Conservation (phyloP, 176 grass and related monocot genomes). For the Juncus inflexus region DNA sequence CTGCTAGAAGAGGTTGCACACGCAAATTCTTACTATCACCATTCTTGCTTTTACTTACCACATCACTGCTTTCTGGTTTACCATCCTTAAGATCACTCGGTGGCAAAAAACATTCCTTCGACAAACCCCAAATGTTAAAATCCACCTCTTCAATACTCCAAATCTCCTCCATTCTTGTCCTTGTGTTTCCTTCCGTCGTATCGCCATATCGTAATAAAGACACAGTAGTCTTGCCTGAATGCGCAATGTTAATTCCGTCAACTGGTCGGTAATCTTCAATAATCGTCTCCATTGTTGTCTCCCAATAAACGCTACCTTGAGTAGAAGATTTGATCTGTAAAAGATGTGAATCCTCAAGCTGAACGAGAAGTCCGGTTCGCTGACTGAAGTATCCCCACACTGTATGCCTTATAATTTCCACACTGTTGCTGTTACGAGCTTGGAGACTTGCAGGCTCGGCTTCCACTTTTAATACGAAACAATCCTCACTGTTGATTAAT, state of each 20-base stretch:
- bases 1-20: constrained; percentile 25
- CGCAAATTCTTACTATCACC: background rate
- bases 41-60: constrained; percentile 10
- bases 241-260: constrained; percentile 90
- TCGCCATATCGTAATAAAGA: constrained; percentile 78
- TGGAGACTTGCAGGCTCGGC: constrained; percentile 70
- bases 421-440: constrained; percentile 69
- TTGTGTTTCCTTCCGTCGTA: constrained; percentile 46
- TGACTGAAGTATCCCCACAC: constrained; percentile 99
- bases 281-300: constrained; percentile 89
- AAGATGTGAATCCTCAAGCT: constrained; percentile 95
- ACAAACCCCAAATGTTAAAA: constrained; percentile 80
- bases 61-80: constrained; percentile 30
- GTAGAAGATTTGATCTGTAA: constrained; percentile 62
- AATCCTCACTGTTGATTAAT: constrained; percentile 61
- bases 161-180: constrained; percentile 84
- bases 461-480: constrained; percentile 94
- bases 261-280: constrained; percentile 77
- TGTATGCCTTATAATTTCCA: constrained; percentile 89
- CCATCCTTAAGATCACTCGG: constrained; percentile 78
- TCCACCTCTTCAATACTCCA: constrained; percentile 93
- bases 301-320: constrained; percentile 72
- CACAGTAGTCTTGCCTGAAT: constrained; percentile 61
- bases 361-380: constrained; percentile 76
- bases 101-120: constrained; percentile 89